phyloP scores from a whole-genome alignment of 2,329 filamentous ascomycete genomes.

The Pezicula neosporulosa region DNA sequence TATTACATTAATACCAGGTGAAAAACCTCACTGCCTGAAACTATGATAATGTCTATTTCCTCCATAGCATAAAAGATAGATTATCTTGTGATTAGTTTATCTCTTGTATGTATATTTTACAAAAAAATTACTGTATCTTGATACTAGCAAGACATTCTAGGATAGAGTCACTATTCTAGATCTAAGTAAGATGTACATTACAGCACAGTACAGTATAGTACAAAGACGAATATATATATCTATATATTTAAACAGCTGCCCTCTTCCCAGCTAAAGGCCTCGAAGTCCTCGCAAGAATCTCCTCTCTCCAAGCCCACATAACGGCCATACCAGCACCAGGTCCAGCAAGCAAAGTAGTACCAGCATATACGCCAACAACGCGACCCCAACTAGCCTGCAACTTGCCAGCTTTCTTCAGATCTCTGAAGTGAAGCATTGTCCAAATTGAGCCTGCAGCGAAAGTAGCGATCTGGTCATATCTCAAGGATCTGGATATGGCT shows the following conservation, averaged over 20 bases:
- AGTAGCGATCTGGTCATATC: conserved; percentile 21
- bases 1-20: too few relatives aligned
- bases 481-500: conserved; percentile 11
- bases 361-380: conserved; percentile 15
- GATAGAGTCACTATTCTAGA: too few relatives aligned
- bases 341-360: conserved; percentile 19
- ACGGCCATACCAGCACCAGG: conserved; percentile 26
- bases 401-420: conserved; percentile 30
- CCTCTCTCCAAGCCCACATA: conserved; percentile 33
- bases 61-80: too few relatives aligned
- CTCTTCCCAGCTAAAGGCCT: background rate
- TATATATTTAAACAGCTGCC: background rate
- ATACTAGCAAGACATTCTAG: too few relatives aligned
- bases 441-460: conserved; percentile 25
- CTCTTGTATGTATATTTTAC: too few relatives aligned
- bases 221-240: too few relatives aligned
- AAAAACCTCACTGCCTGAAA: too few relatives aligned
- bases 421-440: conserved; percentile 27
- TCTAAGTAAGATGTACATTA: too few relatives aligned
- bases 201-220: too few relatives aligned
- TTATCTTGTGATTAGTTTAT: too few relatives aligned
- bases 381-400: conserved; percentile 18
- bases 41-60: too few relatives aligned
- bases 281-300: conserved; percentile 21
- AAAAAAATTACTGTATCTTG: too few relatives aligned